Evolutionary conservation across 768 basidiomycete genomes (phyloP), one percentile per base, ranked within the genome.

Genomic region (Butyriboletus loyo): DNA sequence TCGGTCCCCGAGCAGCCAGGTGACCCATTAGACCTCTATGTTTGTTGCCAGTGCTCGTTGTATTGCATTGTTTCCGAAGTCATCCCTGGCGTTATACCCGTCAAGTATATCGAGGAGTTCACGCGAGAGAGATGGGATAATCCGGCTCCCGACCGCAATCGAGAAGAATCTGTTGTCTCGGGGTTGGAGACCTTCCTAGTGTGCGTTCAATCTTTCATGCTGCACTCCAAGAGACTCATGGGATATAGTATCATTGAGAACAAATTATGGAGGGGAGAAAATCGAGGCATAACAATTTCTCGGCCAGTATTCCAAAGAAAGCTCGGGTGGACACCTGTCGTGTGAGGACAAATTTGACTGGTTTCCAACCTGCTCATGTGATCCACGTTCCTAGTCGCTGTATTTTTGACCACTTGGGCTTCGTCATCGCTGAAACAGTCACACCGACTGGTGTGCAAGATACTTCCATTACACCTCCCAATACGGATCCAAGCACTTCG

Each of bases 41-140:
- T 91, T 40, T 93, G 91, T 66, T 92, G 91, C 62, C 90, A 91
- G 63, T 93, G 91, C 67, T 84, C 84, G 22, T 69, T 86, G 56
- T 88, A 86, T 63, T 83, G 85, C 58, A 75, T 89, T 35, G 84
- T 81, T 1, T 89, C 86, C 22, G 76, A 79, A 15, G 72, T 85
- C 46, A 84, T 92, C 42, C 82, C 89, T 34, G 90, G 87, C 5
- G 83, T 92, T 38, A 75, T 93, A 53, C 82, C 86, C 8, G 69
- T 74, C 43, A 80, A 79, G 56, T 71, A 78, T 50, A 69, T 88
- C 58, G 83, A 89, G 30, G 83, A 83, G 53, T 81, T 89, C 48
- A 67, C 76, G 8, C 75, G 76, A 36, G 86, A 89, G 46, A 90
- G 82, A 67, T 69, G 66, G 52, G 70, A 73, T 14, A 80, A 83